Percentiles rank a stretch among this genome's conserved stretches.
These are phyloP conservation scores for Ophiostoma sp. DNA, from an alignment of 2,329 filamentous ascomycete species.

Conservation along the genomic window DNA sequence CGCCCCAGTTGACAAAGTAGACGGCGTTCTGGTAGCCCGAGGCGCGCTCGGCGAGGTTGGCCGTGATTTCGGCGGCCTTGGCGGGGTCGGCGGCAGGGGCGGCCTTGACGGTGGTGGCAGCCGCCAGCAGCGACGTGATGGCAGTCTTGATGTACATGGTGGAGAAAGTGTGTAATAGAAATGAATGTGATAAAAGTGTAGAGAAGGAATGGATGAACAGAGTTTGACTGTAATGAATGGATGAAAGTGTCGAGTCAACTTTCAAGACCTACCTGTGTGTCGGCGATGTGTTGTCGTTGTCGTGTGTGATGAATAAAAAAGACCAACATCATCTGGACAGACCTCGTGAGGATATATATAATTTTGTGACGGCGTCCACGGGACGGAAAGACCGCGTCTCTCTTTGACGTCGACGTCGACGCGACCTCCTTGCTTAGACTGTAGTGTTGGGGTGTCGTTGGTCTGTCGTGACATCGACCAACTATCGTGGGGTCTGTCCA, in stretches of 20 bases:
- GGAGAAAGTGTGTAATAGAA: background rate
- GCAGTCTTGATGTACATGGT: constrained; percentile 12
- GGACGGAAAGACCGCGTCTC: background rate
- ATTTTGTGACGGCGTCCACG: background rate
- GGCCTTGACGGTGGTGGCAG: background rate
- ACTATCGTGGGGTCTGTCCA: background rate
- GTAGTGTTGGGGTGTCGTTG: background rate
- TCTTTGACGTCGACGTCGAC: background rate
- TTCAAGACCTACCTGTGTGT: constrained; percentile 17
- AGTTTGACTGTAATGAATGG: background rate
- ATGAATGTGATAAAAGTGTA: background rate
- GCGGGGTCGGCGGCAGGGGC: background rate
- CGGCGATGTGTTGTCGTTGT: background rate
- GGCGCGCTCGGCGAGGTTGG: constrained; percentile 13
- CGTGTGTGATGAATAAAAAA: background rate
- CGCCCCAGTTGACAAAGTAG: constrained; percentile 61
- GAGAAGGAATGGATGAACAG: background rate
- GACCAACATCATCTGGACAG: background rate
- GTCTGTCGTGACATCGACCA: background rate
- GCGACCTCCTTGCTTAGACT: background rate
- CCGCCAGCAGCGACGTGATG: constrained; percentile 16
- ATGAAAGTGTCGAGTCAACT: constrained; percentile 22
- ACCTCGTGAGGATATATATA: constrained; percentile 13
- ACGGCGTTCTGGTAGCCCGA: constrained; percentile 46
- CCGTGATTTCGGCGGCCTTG: background rate